Base-by-base conservation (phyloP, 306 rosid genomes). In the Rubus idaeus region DNA sequence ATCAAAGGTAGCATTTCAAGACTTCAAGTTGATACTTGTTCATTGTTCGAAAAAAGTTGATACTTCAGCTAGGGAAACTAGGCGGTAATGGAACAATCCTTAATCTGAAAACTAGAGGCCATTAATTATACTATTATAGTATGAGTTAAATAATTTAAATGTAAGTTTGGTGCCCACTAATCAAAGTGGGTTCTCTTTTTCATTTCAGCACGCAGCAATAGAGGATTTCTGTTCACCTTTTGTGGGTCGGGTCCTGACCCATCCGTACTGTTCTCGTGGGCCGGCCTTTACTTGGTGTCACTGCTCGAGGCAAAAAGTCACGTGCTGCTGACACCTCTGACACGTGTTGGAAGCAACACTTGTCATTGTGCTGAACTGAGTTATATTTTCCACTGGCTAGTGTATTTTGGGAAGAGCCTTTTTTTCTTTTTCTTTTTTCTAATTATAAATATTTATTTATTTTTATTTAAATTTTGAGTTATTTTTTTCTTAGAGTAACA, bases 261-360 rank as follows among this genome's bases (percentile, higher is more conserved):
- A n/a, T 58, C 70, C 47, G 58, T 45, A 74, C 78, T 37, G 18
- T 1, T 16, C 26, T 30, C 5, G 56, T 57, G 77, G 68, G 68
- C 11, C 44, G 14, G 70, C 4, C 8, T 65, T n/a, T 2, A 42
- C 52, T 67, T n/a, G 17, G 30, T 61, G 49, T 9, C 69, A 44
- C 20, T 51, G 64, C 35, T 66, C 40, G 13, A 4, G 20, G 64
- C 35, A 73, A 26, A 65, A 40, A 23, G 35, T 76, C 67, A 53
- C 67, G 67, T 76, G 79, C 10, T 53, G 46, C 73, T 50, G 65
- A 37, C 72, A 4, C 64, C 21, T 50, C 55, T 39, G 26, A 65
- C 79, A 76, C 65, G 79, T 76, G 55, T 9, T 8, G 5, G 7
- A 5, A 39, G 30, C n/a, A 45, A 30, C 35, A 60, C 57, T 42